Conservation (phyloP, 345 rosid genomes). For the Moringa oleifera region DNA sequence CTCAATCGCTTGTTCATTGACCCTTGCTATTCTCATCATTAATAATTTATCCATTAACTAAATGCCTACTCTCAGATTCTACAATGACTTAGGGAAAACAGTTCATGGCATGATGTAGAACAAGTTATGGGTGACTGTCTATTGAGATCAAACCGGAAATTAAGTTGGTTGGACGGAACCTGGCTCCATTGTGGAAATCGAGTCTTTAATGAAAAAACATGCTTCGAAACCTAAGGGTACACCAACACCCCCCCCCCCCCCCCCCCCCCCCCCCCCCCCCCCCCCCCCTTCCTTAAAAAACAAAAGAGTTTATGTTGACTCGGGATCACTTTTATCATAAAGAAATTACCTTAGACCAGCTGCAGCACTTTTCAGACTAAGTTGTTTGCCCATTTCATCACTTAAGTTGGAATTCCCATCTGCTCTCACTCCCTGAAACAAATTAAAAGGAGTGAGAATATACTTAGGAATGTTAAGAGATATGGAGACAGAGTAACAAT, state of each 20-base stretch:
- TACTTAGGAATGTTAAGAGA: no score
- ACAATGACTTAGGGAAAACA: neutral
- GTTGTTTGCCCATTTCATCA: slow-evolving; percentile 72
- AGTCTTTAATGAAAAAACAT: neutral
- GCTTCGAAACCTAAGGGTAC: neutral
- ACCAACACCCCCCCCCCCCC: no score
- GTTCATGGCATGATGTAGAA: neutral
- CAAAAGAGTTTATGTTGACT: neutral
- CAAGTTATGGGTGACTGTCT: neutral
- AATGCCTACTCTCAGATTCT: no score
- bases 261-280: no score
- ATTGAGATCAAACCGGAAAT: neutral
- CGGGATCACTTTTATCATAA: neutral
- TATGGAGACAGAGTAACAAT: no score
- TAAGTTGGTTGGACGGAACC: neutral
- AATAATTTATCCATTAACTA: no score
- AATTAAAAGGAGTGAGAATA: neutral
- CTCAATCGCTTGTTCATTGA: no score
- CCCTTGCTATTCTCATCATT: no score
- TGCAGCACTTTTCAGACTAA: slow-evolving; percentile 69
- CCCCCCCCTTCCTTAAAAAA: no score
- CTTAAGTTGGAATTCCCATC: slow-evolving; percentile 63
- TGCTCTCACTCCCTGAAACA: slow-evolving; percentile 62
- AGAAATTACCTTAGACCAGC: slow-evolving; percentile 63
- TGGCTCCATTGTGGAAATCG: neutral